Percentiles rank a stretch among this genome's conserved stretches.
Conservation (phyloP, 768 basidiomycete species). For the Neoboletus magnificus region DNA sequence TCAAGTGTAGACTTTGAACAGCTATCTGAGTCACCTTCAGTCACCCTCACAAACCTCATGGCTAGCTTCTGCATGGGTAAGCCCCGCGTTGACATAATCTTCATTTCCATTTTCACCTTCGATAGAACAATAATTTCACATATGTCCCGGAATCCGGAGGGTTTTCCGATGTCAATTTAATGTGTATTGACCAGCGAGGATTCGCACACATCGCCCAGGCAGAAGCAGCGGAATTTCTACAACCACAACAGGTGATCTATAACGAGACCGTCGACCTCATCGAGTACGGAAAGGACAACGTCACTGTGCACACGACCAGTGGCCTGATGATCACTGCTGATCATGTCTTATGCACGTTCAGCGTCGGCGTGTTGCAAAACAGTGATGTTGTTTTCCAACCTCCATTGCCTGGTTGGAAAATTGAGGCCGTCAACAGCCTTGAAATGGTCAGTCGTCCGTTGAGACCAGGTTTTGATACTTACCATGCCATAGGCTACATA, state of each 20-base stretch:
- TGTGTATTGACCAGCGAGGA: conserved; percentile 60
- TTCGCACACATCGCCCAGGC: conserved; percentile 54
- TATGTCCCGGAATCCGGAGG: conserved; percentile 49
- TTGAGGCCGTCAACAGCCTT: conserved; percentile 62
- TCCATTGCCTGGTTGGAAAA: conserved; percentile 54
- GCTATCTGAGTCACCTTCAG: conserved; percentile 38
- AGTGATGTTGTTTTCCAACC: conserved; percentile 58
- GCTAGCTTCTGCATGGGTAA: conserved; percentile 63
- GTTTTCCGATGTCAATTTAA: conserved; percentile 51
- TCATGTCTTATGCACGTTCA: conserved; percentile 66
- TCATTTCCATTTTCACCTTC: neutral
- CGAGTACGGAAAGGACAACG: conserved; percentile 42
- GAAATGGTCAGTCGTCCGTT: conserved; percentile 43
- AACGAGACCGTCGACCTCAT: conserved; percentile 51
- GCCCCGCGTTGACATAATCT: neutral
- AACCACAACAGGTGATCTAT: conserved; percentile 43
- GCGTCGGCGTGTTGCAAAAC: conserved; percentile 66
- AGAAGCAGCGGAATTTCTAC: conserved; percentile 56
- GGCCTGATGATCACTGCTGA: conserved; percentile 47
- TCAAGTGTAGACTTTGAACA: neutral
- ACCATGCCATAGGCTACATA: conserved; percentile 44
- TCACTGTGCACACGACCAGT: conserved; percentile 44
- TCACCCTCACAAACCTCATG: conserved; percentile 62
- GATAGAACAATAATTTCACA: conserved; percentile 62
- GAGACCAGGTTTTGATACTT: neutral